Base-by-base conservation (phyloP, 495 filamentous ascomycete species). In the Podospora pseudopauciseta region DNA sequence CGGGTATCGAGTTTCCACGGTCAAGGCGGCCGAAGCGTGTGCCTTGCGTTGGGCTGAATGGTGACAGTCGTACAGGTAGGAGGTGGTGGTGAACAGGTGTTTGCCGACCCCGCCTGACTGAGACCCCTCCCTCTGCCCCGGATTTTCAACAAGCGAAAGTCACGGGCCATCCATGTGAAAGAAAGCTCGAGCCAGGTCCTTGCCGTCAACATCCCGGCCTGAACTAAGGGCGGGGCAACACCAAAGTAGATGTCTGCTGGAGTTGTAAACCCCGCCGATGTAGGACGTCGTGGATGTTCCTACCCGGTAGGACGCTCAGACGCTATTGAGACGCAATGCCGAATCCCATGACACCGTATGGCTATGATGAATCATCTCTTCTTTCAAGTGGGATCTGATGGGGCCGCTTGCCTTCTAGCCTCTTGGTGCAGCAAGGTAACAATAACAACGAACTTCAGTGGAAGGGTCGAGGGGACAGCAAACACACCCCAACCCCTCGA, bases 221-320 rank as follows among this genome's bases (percentile, higher is more conserved):
- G 4, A 61, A 5, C 27, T 3, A 61, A 27, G n/a, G 16, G 61
- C 30, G 61, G 61, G 61, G 61, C 30, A 32, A 20, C 19, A 27
- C 27, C 18, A 44, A 19, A 20, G 61, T 63, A 4, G 18, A 32
- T 9, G 30, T 63, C 32, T 32, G 2, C 59, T 23, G 23, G 23
- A 13, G 4, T 16, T 28, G 20, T 2, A 62, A 63, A 39, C 61
- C 61, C 61, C 61, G 61, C 61, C 32, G 61, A 63, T 63, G 26
- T 61, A 61, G 59, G 59, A 61, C 39, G 15, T 49, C 39, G 39
- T 49, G 39, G 39, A 49, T 49, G 39, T 49, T 11, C 39, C 39
- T 49, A 18, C 39, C 39, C 13, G 39, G 39, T 49, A 16, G 30
- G 30, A 32, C 4, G 30, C 30, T 32, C 4, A 4, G 7, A 7